Conservation (phyloP, 176 grass and related monocot genomes). For the Oryza longistaminata region DNA sequence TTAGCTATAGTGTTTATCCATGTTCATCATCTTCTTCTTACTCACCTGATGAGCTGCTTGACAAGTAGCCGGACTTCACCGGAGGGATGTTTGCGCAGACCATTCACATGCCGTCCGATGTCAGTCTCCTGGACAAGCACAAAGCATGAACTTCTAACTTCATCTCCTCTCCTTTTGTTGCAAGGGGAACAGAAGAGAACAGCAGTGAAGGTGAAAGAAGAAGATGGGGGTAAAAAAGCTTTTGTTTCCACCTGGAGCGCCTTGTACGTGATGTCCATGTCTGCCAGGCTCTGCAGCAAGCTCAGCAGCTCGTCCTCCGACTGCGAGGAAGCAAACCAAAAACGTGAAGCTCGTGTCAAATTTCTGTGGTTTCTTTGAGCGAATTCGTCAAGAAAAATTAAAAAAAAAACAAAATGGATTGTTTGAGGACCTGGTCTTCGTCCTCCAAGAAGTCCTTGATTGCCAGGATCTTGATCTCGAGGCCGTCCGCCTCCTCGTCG, state of each 20-base stretch:
- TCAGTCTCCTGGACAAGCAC: constrained; percentile 52
- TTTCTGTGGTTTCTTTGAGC: neutral
- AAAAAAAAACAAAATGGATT: constrained; percentile 14
- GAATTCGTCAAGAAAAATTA: constrained; percentile 32
- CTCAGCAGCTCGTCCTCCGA: constrained; percentile 59
- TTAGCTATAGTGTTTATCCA: neutral
- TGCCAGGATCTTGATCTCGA: constrained; percentile 48
- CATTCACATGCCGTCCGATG: constrained; percentile 62
- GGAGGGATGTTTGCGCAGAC: constrained; percentile 57
- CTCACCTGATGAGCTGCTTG: constrained; percentile 70
- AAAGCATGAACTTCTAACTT: neutral
- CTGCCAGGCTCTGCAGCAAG: constrained; percentile 52
- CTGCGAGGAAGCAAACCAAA: constrained; percentile 42
- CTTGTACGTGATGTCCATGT: constrained; percentile 69
- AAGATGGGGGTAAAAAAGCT: neutral
- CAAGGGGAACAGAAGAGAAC: neutral
- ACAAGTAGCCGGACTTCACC: constrained; percentile 57
- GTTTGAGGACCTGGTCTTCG: constrained; percentile 45
- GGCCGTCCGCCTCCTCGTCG: neutral
- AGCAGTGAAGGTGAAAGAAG: neutral
- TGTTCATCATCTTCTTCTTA: neutral
- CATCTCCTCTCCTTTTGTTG: neutral
- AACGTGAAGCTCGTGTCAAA: constrained; percentile 4
- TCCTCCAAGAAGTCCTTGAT: constrained; percentile 71
- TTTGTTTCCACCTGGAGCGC: constrained; percentile 44